A percentile compares a stretch with the other conserved stretches of the same genome.
phyloP scores from a whole-genome alignment of 1,284 basidiomycete genomes.

The Nidula niveotomentosa region DNA sequence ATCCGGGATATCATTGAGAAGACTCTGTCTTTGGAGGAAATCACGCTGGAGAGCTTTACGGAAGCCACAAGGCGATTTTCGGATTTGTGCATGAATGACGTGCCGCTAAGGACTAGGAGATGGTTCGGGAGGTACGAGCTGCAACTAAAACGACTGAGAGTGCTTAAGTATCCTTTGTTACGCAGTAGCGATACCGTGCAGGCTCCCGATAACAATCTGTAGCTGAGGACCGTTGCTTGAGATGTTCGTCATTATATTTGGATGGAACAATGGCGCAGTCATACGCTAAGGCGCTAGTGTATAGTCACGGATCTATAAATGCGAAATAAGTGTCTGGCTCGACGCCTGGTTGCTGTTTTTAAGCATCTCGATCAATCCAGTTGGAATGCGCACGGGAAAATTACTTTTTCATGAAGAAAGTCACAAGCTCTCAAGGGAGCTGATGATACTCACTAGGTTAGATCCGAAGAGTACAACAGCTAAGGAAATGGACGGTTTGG shows the following conservation, averaged over 20 bases:
- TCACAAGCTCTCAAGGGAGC: background rate
- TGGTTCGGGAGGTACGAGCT: background rate
- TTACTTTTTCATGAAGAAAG: conserved; percentile 1
- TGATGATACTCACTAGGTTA: conserved; percentile 5
- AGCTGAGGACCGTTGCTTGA: background rate
- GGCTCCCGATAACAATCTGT: too few species aligned
- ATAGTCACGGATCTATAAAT: background rate
- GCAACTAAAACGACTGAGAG: background rate
- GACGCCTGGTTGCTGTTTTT: background rate
- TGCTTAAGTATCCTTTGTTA: too few species aligned
- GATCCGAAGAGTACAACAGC: conserved; percentile 5
- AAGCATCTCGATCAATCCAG: background rate
- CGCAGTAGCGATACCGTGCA: too few species aligned
- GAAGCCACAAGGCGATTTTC: background rate
- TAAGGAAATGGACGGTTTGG: conserved; percentile 6
- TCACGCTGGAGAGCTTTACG: background rate
- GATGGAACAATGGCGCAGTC: background rate
- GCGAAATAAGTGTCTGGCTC: background rate
- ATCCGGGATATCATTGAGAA: background rate
- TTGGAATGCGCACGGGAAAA: background rate
- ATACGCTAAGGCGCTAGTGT: background rate
- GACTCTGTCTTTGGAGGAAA: background rate
- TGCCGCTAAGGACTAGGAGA: background rate
- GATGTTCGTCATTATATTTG: background rate
- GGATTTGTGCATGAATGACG: background rate